phyloP scores from a whole-genome alignment of 768 basidiomycete genomes.

The Tulasnella sp. region DNA sequence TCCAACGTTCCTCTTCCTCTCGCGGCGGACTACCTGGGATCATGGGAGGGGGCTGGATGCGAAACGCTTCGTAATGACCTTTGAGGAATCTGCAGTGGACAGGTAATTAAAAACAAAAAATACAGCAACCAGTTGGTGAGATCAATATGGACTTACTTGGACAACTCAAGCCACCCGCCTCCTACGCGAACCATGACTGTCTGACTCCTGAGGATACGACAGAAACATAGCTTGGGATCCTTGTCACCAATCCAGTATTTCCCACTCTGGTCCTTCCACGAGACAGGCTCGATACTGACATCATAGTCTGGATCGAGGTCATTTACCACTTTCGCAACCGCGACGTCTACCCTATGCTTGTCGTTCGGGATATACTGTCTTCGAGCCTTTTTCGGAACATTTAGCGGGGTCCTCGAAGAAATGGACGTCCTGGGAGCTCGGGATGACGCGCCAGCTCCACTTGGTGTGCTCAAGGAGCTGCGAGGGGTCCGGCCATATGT shows the following conservation, averaged over 20 bases:
- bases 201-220: constrained; percentile 79
- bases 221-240: constrained; percentile 83
- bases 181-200: constrained; percentile 96
- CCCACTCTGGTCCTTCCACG: constrained; percentile 87
- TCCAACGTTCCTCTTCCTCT: constrained; percentile 66
- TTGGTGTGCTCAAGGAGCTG: not conserved
- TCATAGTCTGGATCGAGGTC: constrained; percentile 76
- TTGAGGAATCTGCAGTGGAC: constrained; percentile 60
- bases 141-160: constrained; percentile 48
- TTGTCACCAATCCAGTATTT: constrained; percentile 95
- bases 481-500: constrained; percentile 2
- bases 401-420: not conserved
- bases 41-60: constrained; percentile 45
- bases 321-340: constrained; percentile 87
- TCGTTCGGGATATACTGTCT: constrained; percentile 79
- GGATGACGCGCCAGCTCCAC: not conserved
- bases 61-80: constrained; percentile 74
- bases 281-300: constrained; percentile 62
- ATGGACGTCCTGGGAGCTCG: not conserved
- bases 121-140: not conserved
- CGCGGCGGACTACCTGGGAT: constrained; percentile 37
- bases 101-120: not conserved
- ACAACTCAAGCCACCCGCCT: constrained; percentile 88
- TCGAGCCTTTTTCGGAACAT: constrained; percentile 29
- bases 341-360: constrained; percentile 85